A percentile compares a stretch with the other conserved stretches of the same genome.
phyloP scores from a whole-genome alignment of 2,329 filamentous ascomycete genomes.

The Neodidymelliopsis sp. region DNA sequence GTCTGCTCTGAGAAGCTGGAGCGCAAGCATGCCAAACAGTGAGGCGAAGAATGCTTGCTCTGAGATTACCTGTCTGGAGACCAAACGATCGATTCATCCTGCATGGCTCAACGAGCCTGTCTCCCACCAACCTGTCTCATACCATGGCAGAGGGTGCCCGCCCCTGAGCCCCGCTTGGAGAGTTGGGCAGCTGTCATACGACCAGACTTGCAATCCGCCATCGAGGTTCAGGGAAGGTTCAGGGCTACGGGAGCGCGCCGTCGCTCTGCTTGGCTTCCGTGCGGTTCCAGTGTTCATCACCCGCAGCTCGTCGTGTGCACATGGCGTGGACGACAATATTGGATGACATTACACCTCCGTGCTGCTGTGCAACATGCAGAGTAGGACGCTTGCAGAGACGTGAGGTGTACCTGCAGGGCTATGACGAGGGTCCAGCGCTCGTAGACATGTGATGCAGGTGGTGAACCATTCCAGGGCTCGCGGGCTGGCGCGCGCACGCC shows the following conservation, averaged over 20 bases:
- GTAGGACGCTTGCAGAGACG: conserved; percentile 2
- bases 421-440: conserved; percentile 11
- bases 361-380: conserved; percentile 17
- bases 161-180: conserved; percentile 32
- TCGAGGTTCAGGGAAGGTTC: conserved; percentile 32
- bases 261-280: conserved; percentile 25
- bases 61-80: neutral
- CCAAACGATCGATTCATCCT: neutral
- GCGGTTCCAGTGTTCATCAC: conserved; percentile 31
- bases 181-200: conserved; percentile 28
- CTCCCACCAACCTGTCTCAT: conserved; percentile 1
- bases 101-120: neutral
- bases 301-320: conserved; percentile 21
- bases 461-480: conserved; percentile 17
- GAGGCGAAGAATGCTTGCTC: neutral
- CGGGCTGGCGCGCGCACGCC: too few species aligned
- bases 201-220: conserved; percentile 18
- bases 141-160: conserved; percentile 1
- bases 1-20: neutral
- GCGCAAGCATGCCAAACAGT: conserved; percentile 5
- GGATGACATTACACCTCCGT: conserved; percentile 16
- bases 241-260: conserved; percentile 37
- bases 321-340: conserved; percentile 11
- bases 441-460: conserved; percentile 8
- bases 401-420: conserved; percentile 17